These are phyloP conservation scores for Taxillus chinensis DNA, from an alignment of 164 flowering plant species.

Conservation along the genomic window DNA sequence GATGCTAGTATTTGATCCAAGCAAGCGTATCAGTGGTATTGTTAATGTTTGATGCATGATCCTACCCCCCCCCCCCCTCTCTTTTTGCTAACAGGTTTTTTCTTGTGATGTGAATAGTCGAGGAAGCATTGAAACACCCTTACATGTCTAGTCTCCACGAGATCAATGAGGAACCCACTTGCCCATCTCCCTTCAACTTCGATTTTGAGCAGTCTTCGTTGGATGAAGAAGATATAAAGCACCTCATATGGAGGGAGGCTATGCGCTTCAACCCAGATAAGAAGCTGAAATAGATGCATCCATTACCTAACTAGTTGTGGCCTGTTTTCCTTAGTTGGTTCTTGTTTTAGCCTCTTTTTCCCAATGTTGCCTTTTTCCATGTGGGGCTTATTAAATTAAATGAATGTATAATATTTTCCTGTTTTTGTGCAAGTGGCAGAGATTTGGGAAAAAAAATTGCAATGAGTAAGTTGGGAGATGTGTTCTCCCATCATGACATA, in stretches of 20 bases:
- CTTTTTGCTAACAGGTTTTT: not conserved
- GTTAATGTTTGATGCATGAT: not conserved
- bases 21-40: slow-evolving; percentile 80
- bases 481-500: too few species aligned
- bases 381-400: too few species aligned
- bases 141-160: slow-evolving; percentile 71
- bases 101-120: slow-evolving; percentile 32
- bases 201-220: slow-evolving; percentile 67
- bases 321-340: too few species aligned
- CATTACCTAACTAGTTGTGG: not conserved
- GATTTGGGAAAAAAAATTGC: too few species aligned
- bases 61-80: too few species aligned
- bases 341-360: too few species aligned
- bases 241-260: slow-evolving; percentile 73
- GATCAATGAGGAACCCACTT: slow-evolving; percentile 82
- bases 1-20: slow-evolving; percentile 29
- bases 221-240: slow-evolving; percentile 74
- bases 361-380: too few species aligned
- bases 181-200: slow-evolving; percentile 61
- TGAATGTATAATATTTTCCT: too few species aligned
- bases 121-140: slow-evolving; percentile 83
- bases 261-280: slow-evolving; percentile 49
- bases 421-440: too few species aligned
- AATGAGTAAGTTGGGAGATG: too few species aligned
- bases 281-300: slow-evolving; percentile 7